Base-by-base conservation (phyloP, 305 asterid species). In the Fraxinus platypoda region DNA sequence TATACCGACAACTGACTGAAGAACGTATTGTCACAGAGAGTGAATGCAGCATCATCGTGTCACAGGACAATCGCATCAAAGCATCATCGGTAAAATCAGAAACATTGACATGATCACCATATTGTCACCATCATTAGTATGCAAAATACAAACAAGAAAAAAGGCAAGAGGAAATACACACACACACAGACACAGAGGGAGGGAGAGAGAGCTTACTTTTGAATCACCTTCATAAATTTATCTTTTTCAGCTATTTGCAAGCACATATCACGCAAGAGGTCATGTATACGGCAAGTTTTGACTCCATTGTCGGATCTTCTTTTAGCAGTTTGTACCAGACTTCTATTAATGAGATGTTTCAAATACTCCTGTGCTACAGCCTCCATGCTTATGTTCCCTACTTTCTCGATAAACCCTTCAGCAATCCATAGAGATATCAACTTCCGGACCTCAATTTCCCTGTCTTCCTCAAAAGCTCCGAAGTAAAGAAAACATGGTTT, bases 341-440 rank as follows among this genome's bases (percentile, higher is more conserved):
- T 76, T 76, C 76, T 80, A 30, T 23, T 49, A 19, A 81, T 80
- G 19, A 84, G 81, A 25, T 84, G 75, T 23, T 3, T 1, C 3
- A 83, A 38, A 31, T 74, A 83, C 13, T 79, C 64, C 8, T 75
- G 71, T 0, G 81, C 81, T 74, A 9, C 43, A 19, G 8, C 3
- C 57, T 76, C 79, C 8, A 11, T 5, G 15, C 33, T 57, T 70
- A 41, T 76, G 8, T 71, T 25, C 0, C 2, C 76, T 52, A 79
- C 70, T 35, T 38, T 28, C 2, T 1, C 75, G n/a, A 85, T n/a
- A 79, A 85, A 85, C 35, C 86, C 86, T 79, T 85, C 86, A 0
- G 84, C 52, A 26, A 82, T 64, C 88, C 84, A 82, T 19, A 76
- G 31, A 7, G 21, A 28, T 11, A 33, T 41, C 54, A 85, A 57